A percentile compares a stretch with the other conserved stretches of the same genome.
These are phyloP conservation scores for Priceomyces carsonii DNA, from an alignment of 805 yeast species.

Conservation along the genomic window DNA sequence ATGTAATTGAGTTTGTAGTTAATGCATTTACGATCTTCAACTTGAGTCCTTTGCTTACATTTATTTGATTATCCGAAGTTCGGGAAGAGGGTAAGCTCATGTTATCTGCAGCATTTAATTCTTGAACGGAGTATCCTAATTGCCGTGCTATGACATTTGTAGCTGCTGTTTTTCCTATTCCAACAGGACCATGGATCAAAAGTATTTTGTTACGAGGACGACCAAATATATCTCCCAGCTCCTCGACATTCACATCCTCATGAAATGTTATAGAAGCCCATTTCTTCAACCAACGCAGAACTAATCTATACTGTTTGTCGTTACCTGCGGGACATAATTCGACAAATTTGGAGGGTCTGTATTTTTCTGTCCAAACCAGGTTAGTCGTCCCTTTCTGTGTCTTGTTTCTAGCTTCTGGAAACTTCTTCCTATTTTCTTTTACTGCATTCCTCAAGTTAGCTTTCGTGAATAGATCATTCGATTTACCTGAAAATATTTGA, in stretches of 20 bases:
- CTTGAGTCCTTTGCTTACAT: slow-evolving; percentile 31
- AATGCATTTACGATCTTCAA: slow-evolving; percentile 54
- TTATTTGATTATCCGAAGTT: slow-evolving; percentile 42
- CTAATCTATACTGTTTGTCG: slow-evolving; percentile 38
- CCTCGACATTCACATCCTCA: slow-evolving; percentile 14
- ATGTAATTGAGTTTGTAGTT: slow-evolving; percentile 55
- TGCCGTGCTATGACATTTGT: slow-evolving; percentile 84
- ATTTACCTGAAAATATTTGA: slow-evolving; percentile 13
- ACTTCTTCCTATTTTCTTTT: slow-evolving; percentile 14
- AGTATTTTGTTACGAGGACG: slow-evolving; percentile 56
- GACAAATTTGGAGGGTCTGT: slow-evolving; percentile 34
- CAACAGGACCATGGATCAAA: slow-evolving; percentile 89
- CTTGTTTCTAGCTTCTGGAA: neutral
- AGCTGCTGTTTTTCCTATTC: slow-evolving; percentile 88
- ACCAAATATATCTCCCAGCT: slow-evolving; percentile 30
- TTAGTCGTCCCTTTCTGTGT: slow-evolving; percentile 6
- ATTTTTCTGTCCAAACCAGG: slow-evolving; percentile 41
- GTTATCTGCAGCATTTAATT: slow-evolving; percentile 71
- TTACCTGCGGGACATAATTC: slow-evolving; percentile 47
- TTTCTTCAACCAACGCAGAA: slow-evolving; percentile 41
- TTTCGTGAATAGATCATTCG: slow-evolving; percentile 16
- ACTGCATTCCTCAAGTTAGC: slow-evolving; percentile 17
- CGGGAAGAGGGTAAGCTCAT: slow-evolving; percentile 34
- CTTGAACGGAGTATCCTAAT: slow-evolving; percentile 77
- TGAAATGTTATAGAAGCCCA: slow-evolving; percentile 38